phyloP scores from a whole-genome alignment of 163 green algal species.

The Picocystis sp. region DNA sequence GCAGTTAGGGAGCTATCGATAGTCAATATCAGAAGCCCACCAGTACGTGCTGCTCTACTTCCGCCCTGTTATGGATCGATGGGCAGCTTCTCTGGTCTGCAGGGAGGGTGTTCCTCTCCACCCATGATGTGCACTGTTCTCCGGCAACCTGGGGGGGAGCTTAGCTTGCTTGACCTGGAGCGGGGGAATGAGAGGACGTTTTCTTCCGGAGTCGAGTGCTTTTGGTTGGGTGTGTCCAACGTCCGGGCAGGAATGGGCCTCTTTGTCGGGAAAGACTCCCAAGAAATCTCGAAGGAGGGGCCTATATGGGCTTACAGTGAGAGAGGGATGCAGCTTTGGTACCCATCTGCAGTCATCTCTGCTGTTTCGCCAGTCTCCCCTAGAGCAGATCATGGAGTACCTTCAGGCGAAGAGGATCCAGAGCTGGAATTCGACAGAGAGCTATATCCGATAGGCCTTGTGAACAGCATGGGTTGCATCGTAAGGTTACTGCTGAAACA shows the following conservation, averaged over 20 bases:
- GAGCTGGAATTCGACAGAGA: conserved; percentile 81
- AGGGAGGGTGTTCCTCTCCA: not conserved
- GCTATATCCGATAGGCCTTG: conserved; percentile 67
- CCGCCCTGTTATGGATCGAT: not conserved
- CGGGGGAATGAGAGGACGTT: conserved; percentile 27
- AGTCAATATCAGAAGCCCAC: conserved; percentile 38
- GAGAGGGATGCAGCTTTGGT: conserved; percentile 74
- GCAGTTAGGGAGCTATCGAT: conserved; percentile 59
- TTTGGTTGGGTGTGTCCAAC: conserved; percentile 25
- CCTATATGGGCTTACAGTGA: conserved; percentile 74
- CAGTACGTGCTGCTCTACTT: conserved; percentile 8
- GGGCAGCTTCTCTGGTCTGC: not conserved
- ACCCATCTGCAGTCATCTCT: conserved; percentile 32
- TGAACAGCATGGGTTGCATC: conserved; percentile 59
- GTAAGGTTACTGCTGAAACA: conserved; percentile 34
- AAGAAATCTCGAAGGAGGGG: conserved; percentile 36
- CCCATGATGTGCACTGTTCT: conserved; percentile 44
- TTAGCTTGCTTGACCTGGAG: conserved; percentile 62
- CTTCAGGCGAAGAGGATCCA: conserved; percentile 33
- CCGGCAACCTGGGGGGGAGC: conserved; percentile 46
- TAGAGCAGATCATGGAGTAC: conserved; percentile 3
- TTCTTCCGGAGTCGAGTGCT: conserved; percentile 32
- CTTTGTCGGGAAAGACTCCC: conserved; percentile 18
- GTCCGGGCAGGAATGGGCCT: conserved; percentile 7
- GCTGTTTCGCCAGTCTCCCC: conserved; percentile 3